Percentiles rank a stretch among this genome's conserved stretches.
Conservation (phyloP, 345 rosid genomes). For the Brassica carinata region DNA sequence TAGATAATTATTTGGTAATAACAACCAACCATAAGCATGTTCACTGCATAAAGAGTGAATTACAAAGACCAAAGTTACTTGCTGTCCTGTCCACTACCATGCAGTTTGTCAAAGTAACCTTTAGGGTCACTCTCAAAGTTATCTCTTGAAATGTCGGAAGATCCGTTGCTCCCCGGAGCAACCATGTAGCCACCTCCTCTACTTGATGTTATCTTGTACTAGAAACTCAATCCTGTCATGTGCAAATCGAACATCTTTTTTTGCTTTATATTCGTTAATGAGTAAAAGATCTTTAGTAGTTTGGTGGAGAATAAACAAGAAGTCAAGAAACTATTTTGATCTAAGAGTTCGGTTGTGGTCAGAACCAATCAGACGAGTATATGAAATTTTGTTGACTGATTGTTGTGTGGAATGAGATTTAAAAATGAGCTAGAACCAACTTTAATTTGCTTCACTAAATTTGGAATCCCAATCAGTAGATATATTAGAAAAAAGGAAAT, state of each 20-base stretch:
- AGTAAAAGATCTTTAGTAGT: too few species aligned
- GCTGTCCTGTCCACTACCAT: conserved; percentile 29
- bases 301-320: neutral
- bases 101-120: conserved; percentile 34
- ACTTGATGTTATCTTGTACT: neutral
- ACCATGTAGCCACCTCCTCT: conserved; percentile 32
- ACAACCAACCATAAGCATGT: neutral
- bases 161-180: conserved; percentile 30
- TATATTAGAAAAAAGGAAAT: too few species aligned
- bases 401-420: conserved; percentile 16
- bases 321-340: neutral
- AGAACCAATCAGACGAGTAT: neutral
- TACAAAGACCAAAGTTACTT: conserved; percentile 8
- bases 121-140: conserved; percentile 36
- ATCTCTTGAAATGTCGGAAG: conserved; percentile 34
- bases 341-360: neutral
- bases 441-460: neutral
- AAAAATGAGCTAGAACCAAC: neutral
- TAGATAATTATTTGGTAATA: neutral
- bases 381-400: neutral
- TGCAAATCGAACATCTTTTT: too few species aligned
- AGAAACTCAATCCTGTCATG: neutral
- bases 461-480: neutral
- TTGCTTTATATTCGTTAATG: neutral
- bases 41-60: neutral